A percentile compares a stretch with the other conserved stretches of the same genome.
Evolutionary conservation across 148 eudicot species (phyloP).

Genomic region (Suaeda aralocaspica): DNA sequence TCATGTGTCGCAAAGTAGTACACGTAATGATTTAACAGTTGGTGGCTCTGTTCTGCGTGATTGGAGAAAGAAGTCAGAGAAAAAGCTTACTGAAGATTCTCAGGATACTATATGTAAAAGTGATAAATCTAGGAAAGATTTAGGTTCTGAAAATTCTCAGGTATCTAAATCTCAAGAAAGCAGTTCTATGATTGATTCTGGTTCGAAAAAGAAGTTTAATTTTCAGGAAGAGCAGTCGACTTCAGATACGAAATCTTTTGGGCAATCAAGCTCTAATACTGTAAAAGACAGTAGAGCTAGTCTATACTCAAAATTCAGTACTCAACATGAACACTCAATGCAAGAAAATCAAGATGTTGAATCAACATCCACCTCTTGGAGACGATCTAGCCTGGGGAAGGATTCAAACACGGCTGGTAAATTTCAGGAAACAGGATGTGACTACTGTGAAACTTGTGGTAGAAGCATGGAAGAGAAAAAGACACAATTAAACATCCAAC

Average conservation of each 20-base stretch:
- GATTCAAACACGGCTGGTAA: constrained; percentile 20
- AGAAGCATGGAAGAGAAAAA: constrained; percentile 26
- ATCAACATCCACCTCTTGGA: constrained; percentile 27
- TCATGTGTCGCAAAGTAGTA: constrained; percentile 23
- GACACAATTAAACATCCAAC: constrained; percentile 26
- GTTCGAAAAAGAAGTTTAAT: constrained; percentile 30
- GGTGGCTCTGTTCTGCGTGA: constrained; percentile 40
- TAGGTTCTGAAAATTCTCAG: constrained; percentile 24
- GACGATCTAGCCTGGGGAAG: constrained; percentile 22
- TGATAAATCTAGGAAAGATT: constrained; percentile 27
- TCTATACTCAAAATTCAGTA: constrained; percentile 29
- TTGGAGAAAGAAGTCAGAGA: constrained; percentile 77
- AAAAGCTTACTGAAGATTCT: constrained; percentile 57
- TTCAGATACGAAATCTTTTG: constrained; percentile 23
- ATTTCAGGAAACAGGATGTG: constrained; percentile 36
- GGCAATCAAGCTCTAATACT: constrained; percentile 31
- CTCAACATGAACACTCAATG: constrained; percentile 30
- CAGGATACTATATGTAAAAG: too few relatives aligned
- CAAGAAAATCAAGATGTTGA: constrained; percentile 27
- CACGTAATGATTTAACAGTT: constrained; percentile 20
- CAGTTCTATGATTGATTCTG: constrained; percentile 30
- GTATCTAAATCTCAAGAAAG: constrained; percentile 26
- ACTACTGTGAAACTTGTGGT: constrained; percentile 34
- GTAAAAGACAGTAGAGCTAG: constrained; percentile 15
- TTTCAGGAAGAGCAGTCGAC: constrained; percentile 27